Evolutionary conservation across 306 rosid genomes (phyloP).

Genomic region (Spatholobus suberectus): DNA sequence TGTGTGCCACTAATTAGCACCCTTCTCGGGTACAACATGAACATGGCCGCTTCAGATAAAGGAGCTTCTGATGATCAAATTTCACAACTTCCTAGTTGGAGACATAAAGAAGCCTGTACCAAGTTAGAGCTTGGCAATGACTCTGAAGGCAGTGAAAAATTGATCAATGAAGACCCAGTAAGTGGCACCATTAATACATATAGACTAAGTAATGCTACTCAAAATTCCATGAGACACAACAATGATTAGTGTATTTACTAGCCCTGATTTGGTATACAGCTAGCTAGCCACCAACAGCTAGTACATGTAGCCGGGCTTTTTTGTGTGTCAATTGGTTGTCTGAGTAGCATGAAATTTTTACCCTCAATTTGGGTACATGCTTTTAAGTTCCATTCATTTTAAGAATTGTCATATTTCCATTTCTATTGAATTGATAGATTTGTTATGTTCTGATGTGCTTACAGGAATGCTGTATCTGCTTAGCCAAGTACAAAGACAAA

Average conservation of each 20-base stretch:
- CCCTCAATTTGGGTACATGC: neutral
- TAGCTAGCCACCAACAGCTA: neutral
- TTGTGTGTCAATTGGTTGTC: conserved; percentile 8
- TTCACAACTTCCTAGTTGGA: conserved; percentile 81
- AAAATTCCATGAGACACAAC: neutral
- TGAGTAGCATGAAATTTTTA: neutral
- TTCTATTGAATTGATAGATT: neutral
- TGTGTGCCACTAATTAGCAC: conserved; percentile 82
- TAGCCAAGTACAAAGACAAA: conserved; percentile 74
- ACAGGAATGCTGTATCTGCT: conserved; percentile 97
- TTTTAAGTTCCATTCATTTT: neutral
- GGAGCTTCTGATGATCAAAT: conserved; percentile 93
- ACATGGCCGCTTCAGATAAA: conserved; percentile 68
- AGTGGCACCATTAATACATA: conserved; percentile 41
- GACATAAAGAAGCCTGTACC: conserved; percentile 52
- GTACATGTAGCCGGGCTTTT: neutral
- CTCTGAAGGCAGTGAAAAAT: conserved; percentile 49
- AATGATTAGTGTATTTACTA: neutral
- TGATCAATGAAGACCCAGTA: conserved; percentile 72
- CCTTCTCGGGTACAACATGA: conserved; percentile 95
- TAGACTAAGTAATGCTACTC: neutral
- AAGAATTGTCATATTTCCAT: neutral
- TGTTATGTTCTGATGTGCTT: conserved; percentile 31
- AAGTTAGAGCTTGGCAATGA: conserved; percentile 51
- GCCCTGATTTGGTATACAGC: neutral